These are phyloP conservation scores for Colletotrichum cordylinicola DNA, from an alignment of 2,329 filamentous ascomycete genomes.

Conservation along the genomic window DNA sequence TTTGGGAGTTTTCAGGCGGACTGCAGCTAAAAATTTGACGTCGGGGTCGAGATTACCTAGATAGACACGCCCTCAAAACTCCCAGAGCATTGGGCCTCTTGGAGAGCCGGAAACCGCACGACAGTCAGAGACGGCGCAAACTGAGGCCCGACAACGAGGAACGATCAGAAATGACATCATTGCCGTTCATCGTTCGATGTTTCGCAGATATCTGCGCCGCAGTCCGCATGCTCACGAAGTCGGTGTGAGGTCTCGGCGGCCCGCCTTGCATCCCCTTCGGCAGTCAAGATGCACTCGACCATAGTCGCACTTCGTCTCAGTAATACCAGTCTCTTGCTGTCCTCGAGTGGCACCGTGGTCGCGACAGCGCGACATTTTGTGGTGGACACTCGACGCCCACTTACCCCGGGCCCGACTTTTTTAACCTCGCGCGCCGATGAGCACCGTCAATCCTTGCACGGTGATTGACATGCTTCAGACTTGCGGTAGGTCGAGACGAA, in stretches of 20 bases:
- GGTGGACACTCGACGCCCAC: slow-evolving; percentile 21
- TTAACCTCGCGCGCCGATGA: slow-evolving; percentile 15
- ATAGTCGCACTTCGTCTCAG: background rate
- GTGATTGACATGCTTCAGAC: slow-evolving; percentile 6
- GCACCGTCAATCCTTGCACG: slow-evolving; percentile 22
- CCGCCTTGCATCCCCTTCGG: background rate
- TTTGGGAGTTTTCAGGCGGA: background rate
- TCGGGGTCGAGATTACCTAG: background rate
- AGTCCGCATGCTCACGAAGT: background rate
- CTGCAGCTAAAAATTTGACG: background rate
- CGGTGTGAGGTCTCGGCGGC: background rate
- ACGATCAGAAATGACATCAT: slow-evolving; percentile 17
- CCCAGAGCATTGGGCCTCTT: background rate
- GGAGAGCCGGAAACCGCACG: background rate
- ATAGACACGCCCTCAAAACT: background rate
- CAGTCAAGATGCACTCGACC: background rate
- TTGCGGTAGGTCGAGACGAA: slow-evolving; percentile 13
- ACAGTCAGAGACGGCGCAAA: background rate
- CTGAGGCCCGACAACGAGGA: background rate
- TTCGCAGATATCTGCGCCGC: slow-evolving; percentile 4
- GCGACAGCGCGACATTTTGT: slow-evolving; percentile 11
- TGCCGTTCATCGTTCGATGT: slow-evolving; percentile 6
- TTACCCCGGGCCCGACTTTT: slow-evolving; percentile 20
- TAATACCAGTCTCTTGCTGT: background rate
- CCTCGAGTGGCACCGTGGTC: background rate